Percentiles rank a stretch among this genome's conserved stretches.
These are phyloP conservation scores for Phytopythium helicoides DNA, from an alignment of 352 stramenopile genomes.

Conservation along the genomic window DNA sequence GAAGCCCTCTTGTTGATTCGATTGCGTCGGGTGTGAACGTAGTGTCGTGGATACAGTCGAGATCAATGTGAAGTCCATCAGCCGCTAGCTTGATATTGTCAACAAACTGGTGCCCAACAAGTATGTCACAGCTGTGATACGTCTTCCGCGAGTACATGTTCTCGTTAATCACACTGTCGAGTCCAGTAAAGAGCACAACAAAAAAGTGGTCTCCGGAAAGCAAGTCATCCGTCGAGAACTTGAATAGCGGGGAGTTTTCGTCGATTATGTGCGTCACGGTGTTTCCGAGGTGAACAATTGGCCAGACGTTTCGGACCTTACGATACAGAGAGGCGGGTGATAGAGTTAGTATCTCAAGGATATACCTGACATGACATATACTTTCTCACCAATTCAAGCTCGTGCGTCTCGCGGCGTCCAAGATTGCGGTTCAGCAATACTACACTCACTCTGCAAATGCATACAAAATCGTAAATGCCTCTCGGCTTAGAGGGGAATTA, in stretches of 20 bases:
- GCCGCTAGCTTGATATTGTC: constrained; percentile 56
- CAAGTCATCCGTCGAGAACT: constrained; percentile 41
- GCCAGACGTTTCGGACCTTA: constrained; percentile 58
- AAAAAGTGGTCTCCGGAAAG: constrained; percentile 52
- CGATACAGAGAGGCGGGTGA: no score
- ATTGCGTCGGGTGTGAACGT: constrained; percentile 25
- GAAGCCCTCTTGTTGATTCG: no score
- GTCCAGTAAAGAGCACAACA: constrained; percentile 50
- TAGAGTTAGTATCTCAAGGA: no score
- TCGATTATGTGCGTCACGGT: constrained; percentile 61
- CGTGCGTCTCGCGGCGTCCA: constrained; percentile 45
- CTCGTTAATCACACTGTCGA: constrained; percentile 54
- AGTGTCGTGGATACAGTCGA: constrained; percentile 55
- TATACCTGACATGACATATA: no score
- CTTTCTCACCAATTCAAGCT: constrained; percentile 34
- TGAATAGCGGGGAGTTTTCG: constrained; percentile 41
- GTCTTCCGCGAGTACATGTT: constrained; percentile 58
- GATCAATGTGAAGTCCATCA: constrained; percentile 53
- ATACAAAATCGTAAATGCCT: not conserved
- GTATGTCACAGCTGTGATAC: constrained; percentile 58
- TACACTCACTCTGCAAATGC: constrained; percentile 35
- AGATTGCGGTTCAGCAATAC: constrained; percentile 46
- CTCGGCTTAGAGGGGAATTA: not conserved
- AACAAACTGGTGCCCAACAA: constrained; percentile 57
- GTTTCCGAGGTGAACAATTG: constrained; percentile 52